Conservation (phyloP, 2,329 filamentous ascomycete species). For the Fusarium torulosum region DNA sequence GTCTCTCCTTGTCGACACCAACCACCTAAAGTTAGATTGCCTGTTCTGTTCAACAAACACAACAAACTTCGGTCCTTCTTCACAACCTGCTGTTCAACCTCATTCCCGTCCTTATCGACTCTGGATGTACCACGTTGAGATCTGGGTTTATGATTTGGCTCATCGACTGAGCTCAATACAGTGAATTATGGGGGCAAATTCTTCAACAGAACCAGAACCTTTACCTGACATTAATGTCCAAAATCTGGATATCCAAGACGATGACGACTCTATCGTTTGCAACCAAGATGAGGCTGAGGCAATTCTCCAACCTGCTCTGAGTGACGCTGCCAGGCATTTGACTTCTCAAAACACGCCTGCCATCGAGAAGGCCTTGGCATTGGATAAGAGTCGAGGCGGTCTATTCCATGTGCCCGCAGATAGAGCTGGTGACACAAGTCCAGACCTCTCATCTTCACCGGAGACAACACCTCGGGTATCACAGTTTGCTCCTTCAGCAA, state of each 20-base stretch:
- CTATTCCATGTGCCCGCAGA: conserved; percentile 46
- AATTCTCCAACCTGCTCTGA: conserved; percentile 70
- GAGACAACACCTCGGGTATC: conserved; percentile 27
- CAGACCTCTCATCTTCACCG: conserved; percentile 39
- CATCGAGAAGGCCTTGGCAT: conserved; percentile 68
- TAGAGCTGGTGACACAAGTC: conserved; percentile 43
- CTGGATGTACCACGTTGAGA: conserved; percentile 3
- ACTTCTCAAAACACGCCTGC: conserved; percentile 68
- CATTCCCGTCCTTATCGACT: background rate
- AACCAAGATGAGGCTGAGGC: conserved; percentile 70
- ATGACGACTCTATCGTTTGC: conserved; percentile 46
- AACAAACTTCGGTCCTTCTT: conserved; percentile 17
- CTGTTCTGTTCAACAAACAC: conserved; percentile 17
- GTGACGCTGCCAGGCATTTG: conserved; percentile 66
- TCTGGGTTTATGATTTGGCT: background rate
- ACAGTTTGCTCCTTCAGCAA: conserved; percentile 16
- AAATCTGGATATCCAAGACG: conserved; percentile 28
- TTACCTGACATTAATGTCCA: conserved; percentile 3
- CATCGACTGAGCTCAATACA: background rate
- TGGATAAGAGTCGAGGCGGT: conserved; percentile 57
- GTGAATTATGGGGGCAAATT: conserved; percentile 29
- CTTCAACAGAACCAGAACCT: conserved; percentile 19
- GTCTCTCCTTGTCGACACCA: background rate
- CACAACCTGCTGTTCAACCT: conserved; percentile 8
- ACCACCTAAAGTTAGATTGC: background rate